phyloP scores from a whole-genome alignment of 1,284 basidiomycete species.

The Tylopilus orsonianus region DNA sequence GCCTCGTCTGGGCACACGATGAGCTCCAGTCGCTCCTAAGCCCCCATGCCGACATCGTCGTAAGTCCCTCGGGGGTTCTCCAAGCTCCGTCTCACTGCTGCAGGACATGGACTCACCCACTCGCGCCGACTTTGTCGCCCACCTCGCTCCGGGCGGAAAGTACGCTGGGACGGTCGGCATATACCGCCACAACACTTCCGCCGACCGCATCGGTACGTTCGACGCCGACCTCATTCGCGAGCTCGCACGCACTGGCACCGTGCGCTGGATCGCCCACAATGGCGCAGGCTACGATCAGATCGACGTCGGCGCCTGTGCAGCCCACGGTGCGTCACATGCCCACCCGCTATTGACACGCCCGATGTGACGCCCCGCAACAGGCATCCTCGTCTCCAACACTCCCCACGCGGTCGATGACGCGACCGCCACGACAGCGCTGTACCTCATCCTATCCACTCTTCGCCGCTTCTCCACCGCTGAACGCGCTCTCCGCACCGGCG shows the following conservation, averaged over 20 bases:
- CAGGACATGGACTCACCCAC: slow-evolving; percentile 66
- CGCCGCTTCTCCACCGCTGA: slow-evolving; percentile 79
- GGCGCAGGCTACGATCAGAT: slow-evolving; percentile 93
- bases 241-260: slow-evolving; percentile 61
- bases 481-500: slow-evolving; percentile 55
- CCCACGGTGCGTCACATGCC: slow-evolving; percentile 47
- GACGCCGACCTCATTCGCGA: slow-evolving; percentile 75
- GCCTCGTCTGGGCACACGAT: slow-evolving; percentile 78
- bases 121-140: slow-evolving; percentile 68
- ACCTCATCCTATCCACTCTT: slow-evolving; percentile 81
- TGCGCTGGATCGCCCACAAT: slow-evolving; percentile 89
- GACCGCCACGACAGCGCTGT: slow-evolving; percentile 87
- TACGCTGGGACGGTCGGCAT: slow-evolving; percentile 77
- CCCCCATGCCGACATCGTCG: slow-evolving; percentile 72
- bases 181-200: slow-evolving; percentile 73
- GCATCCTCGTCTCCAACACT: slow-evolving; percentile 87
- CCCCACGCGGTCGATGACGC: slow-evolving; percentile 90
- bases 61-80: slow-evolving; percentile 40
- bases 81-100: neutral
- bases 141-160: slow-evolving; percentile 64
- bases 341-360: neutral
- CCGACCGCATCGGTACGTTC: slow-evolving; percentile 71
- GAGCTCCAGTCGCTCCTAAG: slow-evolving; percentile 68
- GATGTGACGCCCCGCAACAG: slow-evolving; percentile 36
- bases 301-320: slow-evolving; percentile 73